Evolutionary conservation across 768 basidiomycete species (phyloP), one percentile per base, ranked within the genome.

Genomic region (Russula brevipes): DNA sequence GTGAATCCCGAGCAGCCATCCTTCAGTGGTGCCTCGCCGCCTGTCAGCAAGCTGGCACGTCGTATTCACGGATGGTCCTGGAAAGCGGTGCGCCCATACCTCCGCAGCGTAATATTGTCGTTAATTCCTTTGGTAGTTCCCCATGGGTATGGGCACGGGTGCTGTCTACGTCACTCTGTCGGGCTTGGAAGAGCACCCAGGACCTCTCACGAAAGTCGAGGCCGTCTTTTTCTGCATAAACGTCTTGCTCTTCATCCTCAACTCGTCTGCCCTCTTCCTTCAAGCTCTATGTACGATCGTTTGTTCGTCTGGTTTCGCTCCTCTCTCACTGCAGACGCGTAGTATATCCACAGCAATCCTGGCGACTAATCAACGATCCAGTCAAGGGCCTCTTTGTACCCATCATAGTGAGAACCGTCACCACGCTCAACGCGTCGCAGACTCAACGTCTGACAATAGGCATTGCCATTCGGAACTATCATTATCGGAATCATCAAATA

Each of bases 401-500:
- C 9, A 70, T 75, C 47, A 62, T 75, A 19, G 75, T 74, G 19
- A 57, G 74, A 41, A 66, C 49, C 45, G 68, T 61, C 8, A 2
- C 8, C 42, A 24, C 33, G 24, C 17, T 24, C 31, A 36, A 5
- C 33, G 10, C 57, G 19, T 35, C 16, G 17, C 46, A n/a, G 4
- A 9, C n/a, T 44, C 19, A 62, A 55, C 11, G 16, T 24, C 14
- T 0, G 30, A n/a, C 44, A 30, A 24, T 49, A 79, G 78, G 79
- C 79, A 6, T 72, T 81, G 19, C 80, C 79, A 6, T 80, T 81
- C 62, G 80, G 79, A 8, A 80, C 79, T 5, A 78, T 81, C 54
- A 72, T 81, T 57, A 80, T 81, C 57, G 79, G 80, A 9, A 77
- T 76, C 0, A 77, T 81, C 63, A 79, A 80, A 62, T 80, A 80